Percentiles rank a stretch among this genome's conserved stretches.
Evolutionary conservation across 495 filamentous ascomycete species (phyloP).

Genomic region (Saxophila tyrrhenica): DNA sequence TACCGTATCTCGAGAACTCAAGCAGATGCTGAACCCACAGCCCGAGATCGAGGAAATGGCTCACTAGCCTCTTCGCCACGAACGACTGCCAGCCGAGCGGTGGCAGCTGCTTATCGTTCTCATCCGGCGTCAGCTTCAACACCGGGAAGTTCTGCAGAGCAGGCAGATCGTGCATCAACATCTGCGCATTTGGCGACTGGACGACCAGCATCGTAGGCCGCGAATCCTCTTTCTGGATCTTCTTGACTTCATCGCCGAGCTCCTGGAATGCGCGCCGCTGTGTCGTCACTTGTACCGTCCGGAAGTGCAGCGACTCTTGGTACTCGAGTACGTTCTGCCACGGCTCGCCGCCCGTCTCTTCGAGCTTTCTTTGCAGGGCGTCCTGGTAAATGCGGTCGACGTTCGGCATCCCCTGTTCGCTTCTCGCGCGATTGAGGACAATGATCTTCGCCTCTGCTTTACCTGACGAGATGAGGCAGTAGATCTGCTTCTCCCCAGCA

Average conservation of each 20-base stretch:
- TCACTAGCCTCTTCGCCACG: constrained; percentile 72
- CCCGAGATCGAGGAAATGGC: constrained; percentile 79
- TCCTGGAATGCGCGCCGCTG: constrained; percentile 79
- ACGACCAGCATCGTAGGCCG: constrained; percentile 72
- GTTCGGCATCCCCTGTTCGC: constrained; percentile 77
- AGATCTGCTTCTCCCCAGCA: constrained; percentile 82
- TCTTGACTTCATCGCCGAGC: constrained; percentile 72
- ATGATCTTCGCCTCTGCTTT: constrained; percentile 73
- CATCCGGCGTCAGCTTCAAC: constrained; percentile 66
- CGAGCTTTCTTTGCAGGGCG: constrained; percentile 48
- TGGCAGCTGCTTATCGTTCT: constrained; percentile 74
- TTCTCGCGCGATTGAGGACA: constrained; percentile 66
- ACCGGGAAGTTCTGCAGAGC: constrained; percentile 75
- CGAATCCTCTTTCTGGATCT: constrained; percentile 71
- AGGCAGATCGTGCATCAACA: constrained; percentile 75
- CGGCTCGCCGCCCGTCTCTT: constrained; percentile 53
- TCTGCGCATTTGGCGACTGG: constrained; percentile 74
- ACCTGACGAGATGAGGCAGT: constrained; percentile 80
- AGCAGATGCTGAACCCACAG: constrained; percentile 85
- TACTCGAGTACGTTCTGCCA: constrained; percentile 78
- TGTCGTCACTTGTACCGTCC: constrained; percentile 74
- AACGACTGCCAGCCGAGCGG: constrained; percentile 91
- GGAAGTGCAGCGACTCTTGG: constrained; percentile 78
- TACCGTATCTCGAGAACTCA: constrained; percentile 78
- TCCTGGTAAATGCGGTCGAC: constrained; percentile 86